Evolutionary conservation across 129 eudicot species (phyloP).

Genomic region (Helianthus tuberosus): DNA sequence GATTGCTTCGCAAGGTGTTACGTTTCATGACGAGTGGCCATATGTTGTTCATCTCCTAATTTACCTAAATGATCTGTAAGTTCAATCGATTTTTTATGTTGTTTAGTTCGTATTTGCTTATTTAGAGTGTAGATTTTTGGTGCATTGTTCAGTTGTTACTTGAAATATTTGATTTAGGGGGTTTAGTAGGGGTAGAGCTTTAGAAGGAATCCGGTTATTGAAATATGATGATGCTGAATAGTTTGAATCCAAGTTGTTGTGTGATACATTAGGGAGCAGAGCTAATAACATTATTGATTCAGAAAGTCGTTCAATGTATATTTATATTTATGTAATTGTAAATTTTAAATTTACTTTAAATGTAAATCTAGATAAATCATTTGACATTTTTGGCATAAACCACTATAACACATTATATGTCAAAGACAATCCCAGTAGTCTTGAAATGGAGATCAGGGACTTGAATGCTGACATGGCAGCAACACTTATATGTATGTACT

Average conservation of each 20-base stretch:
- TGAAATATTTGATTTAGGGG: background rate
- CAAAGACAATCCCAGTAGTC: slow-evolving; percentile 51
- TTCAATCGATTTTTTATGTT: background rate
- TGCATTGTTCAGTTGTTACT: background rate
- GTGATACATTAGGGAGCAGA: slow-evolving; percentile 1
- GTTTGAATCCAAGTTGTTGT: background rate
- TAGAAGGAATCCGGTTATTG: background rate
- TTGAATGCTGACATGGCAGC: slow-evolving; percentile 46
- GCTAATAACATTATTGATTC: no score
- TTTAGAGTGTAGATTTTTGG: no score
- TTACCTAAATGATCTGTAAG: slow-evolving; percentile 78
- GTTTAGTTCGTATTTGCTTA: no score
- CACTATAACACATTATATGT: slow-evolving; percentile 37
- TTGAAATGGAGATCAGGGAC: slow-evolving; percentile 44
- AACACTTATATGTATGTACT: slow-evolving; percentile 36
- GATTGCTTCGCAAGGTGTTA: slow-evolving; percentile 67
- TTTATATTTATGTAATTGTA: no score
- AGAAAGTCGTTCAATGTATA: no score
- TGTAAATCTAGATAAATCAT: no score
- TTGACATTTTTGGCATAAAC: slow-evolving; percentile 66
- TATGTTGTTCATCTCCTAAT: slow-evolving; percentile 83
- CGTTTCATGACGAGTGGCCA: slow-evolving; percentile 81
- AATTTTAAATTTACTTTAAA: no score
- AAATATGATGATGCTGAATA: background rate
- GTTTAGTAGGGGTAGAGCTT: background rate